Base-by-base conservation (phyloP, 2,329 filamentous ascomycete species). In the Xylariaceae sp. region DNA sequence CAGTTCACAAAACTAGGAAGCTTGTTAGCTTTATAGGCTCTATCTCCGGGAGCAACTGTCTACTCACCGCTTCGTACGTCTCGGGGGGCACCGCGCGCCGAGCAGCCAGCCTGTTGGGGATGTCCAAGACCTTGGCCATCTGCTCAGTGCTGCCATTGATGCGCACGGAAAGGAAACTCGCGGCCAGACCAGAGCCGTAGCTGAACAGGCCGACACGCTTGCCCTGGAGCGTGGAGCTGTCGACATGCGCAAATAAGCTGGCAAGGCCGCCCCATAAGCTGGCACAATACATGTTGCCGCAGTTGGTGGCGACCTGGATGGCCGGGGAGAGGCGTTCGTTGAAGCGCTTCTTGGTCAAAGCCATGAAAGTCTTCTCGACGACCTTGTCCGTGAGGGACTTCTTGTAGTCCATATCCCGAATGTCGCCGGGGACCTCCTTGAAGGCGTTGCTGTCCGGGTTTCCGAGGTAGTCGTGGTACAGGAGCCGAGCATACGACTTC, bases 281-380 rank as follows among this genome's bases (percentile, higher is more conserved):
- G 45, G 62, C 73, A 54, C 72, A 76, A 68, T 77, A 78, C 73
- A 77, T 77, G 69, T 78, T 77, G 46, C 73, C 77, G 60, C 80
- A 85, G 59, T 83, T 75, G 45, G 83, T 89, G 46, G 85, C 78
- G 22, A 87, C 80, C 63, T 87, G 74, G 57, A 84, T 80, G 51
- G 71, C 67, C 33, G 83, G 81, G 57, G 71, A 68, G 49, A 92
- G 80, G 51, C 84, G 80, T 63, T 89, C 82, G 56, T 77, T 73
- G 65, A 85, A 90, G 50, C 75, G 76, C 73, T 89, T 89, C 77
- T 92, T 90, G 59, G 81, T 80, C 49, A 90, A 70, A 37, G 58
- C 70, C 80, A 92, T 85, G 61, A 92, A 92, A 42, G 80, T 81
- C 77, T 90, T 92, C 71, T 92, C 85, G 24, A 92, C 74, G 33